Percentiles rank a stretch among this genome's conserved stretches.
These are phyloP conservation scores for Colletotrichum eleusines DNA, from an alignment of 2,329 filamentous ascomycete species.

Conservation along the genomic window DNA sequence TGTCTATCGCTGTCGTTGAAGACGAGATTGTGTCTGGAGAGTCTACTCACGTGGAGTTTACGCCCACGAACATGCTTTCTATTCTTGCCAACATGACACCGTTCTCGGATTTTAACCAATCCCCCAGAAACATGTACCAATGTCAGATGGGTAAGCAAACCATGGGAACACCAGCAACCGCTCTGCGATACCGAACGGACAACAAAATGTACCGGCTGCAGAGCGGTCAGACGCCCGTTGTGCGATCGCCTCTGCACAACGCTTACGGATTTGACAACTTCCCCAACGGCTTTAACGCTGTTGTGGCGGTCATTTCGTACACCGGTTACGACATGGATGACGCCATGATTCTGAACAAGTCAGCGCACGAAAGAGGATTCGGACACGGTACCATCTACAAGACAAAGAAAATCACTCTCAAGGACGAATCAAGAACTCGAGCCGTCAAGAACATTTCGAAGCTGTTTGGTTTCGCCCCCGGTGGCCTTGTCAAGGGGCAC, in stretches of 20 bases:
- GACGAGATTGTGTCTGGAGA: constrained; percentile 88
- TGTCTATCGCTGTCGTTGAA: constrained; percentile 95
- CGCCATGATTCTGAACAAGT: constrained; percentile 99
- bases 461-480: constrained; percentile 91
- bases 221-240: constrained; percentile 94
- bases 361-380: constrained; percentile 93
- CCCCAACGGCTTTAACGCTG: constrained; percentile 93
- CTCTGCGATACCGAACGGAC: constrained; percentile 88
- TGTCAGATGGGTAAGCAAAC: constrained; percentile 99
- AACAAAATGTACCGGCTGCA: constrained; percentile 97
- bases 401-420: constrained; percentile 89
- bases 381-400: constrained; percentile 98
- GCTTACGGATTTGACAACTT: constrained; percentile 98
- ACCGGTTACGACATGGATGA: constrained; percentile 99
- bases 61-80: constrained; percentile 95
- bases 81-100: constrained; percentile 99
- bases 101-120: constrained; percentile 99
- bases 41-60: constrained; percentile 93
- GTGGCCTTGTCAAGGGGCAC: constrained; percentile 76
- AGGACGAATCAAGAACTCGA: constrained; percentile 79
- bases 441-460: constrained; percentile 79
- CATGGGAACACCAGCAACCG: constrained; percentile 95
- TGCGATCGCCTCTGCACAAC: constrained; percentile 92
- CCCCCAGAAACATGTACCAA: constrained; percentile 98
- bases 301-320: constrained; percentile 98